phyloP scores from a whole-genome alignment of 257 asterid species.

The Paraleonurus japonicus region DNA sequence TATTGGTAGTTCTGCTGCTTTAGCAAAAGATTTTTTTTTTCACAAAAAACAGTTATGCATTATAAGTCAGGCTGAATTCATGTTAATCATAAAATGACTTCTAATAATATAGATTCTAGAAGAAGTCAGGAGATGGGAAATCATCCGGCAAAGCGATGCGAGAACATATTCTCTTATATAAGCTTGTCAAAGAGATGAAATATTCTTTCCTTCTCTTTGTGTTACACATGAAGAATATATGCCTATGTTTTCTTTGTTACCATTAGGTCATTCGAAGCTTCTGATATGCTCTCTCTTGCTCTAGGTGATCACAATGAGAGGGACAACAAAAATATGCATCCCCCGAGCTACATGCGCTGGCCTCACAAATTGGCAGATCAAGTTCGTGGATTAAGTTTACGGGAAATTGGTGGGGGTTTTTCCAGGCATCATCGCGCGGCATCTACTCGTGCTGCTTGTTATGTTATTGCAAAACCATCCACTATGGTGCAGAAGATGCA shows the following conservation, averaged over 20 bases:
- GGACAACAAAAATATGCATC: constrained; percentile 44
- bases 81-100: too few relatives aligned
- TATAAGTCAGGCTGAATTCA: constrained; percentile 9
- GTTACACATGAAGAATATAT: constrained; percentile 16
- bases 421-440: constrained; percentile 93
- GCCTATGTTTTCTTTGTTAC: constrained; percentile 24
- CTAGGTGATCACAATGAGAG: constrained; percentile 62
- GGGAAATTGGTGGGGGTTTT: constrained; percentile 97
- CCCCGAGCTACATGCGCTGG: constrained; percentile 80
- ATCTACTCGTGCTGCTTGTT: constrained; percentile 84
- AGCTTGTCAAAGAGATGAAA: constrained; percentile 14
- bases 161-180: too few relatives aligned
- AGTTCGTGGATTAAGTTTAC: constrained; percentile 80
- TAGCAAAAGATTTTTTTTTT: background rate
- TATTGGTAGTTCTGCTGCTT: constrained; percentile 13
- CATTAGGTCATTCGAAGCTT: constrained; percentile 15
- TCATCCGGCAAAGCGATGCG: too few relatives aligned
- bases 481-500: constrained; percentile 96
- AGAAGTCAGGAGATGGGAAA: too few relatives aligned
- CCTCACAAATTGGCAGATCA: constrained; percentile 92
- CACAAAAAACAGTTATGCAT: constrained; percentile 6
- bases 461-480: constrained; percentile 91
- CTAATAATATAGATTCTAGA: too few relatives aligned
- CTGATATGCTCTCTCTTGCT: constrained; percentile 39
- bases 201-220: background rate